Percentiles rank a stretch among this genome's conserved stretches.
These are phyloP conservation scores for Calonectria montana DNA, from an alignment of 2,329 filamentous ascomycete species.

Conservation along the genomic window DNA sequence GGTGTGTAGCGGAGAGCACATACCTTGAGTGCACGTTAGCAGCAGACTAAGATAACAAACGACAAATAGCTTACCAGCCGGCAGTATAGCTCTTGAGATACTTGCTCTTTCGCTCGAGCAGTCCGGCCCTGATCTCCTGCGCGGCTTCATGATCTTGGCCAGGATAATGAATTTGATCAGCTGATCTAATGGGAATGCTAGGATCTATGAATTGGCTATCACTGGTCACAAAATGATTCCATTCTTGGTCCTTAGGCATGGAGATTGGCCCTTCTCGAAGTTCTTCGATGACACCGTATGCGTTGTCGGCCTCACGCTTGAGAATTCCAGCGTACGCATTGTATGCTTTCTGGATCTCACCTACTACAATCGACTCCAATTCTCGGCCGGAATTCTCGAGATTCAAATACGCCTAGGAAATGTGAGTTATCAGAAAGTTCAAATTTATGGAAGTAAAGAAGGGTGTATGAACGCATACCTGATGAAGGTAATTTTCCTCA, in stretches of 20 bases:
- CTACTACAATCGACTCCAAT: conserved; percentile 94
- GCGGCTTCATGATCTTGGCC: conserved; percentile 86
- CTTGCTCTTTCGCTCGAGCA: conserved; percentile 98
- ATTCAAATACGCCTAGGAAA: conserved; percentile 84
- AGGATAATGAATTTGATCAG: conserved; percentile 90
- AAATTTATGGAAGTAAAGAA: too few species aligned
- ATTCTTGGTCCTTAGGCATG: conserved; percentile 96
- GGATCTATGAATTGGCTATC: conserved; percentile 92
- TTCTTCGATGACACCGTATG: conserved; percentile 81
- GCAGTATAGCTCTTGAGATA: conserved; percentile 98
- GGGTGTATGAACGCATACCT: conserved; percentile 64
- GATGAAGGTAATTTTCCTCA: conserved; percentile 96
- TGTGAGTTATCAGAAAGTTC: conserved; percentile 1
- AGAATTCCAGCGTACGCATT: conserved; percentile 92
- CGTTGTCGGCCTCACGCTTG: conserved; percentile 88
- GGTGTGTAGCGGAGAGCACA: conserved; percentile 93
- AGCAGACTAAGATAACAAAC: not conserved
- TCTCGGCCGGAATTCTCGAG: conserved; percentile 94
- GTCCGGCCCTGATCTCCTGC: conserved; percentile 87
- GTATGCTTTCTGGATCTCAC: conserved; percentile 98
- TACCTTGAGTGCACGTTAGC: conserved; percentile 70
- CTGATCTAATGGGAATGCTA: conserved; percentile 78
- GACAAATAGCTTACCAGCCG: conserved; percentile 77
- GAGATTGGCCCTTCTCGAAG: conserved; percentile 86
- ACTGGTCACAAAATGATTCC: conserved; percentile 82